phyloP scores from a whole-genome alignment of 106 monocot species.

The Dendrobium officinale region DNA sequence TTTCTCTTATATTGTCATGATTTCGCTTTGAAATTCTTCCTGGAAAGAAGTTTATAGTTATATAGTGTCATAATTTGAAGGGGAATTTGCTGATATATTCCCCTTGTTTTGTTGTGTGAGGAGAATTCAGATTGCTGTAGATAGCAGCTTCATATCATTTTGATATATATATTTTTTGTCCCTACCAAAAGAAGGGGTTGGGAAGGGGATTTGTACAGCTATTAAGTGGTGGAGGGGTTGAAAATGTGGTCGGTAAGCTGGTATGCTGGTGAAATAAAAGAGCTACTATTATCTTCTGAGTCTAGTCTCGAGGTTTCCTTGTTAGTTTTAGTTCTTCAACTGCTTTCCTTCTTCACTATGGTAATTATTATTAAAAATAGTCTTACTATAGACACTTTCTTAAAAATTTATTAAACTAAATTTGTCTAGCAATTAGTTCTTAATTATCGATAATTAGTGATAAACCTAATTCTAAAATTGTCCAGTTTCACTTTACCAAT shows the following conservation, averaged over 20 bases:
- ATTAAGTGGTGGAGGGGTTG: not conserved
- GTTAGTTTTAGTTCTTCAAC: too few species aligned
- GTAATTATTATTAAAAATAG: too few species aligned
- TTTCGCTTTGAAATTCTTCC: not conserved
- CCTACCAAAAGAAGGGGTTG: conserved; percentile 7
- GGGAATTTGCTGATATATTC: not conserved
- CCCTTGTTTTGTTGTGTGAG: conserved; percentile 12
- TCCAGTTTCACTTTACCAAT: too few species aligned
- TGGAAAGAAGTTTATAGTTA: not conserved
- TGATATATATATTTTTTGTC: conserved; percentile 12
- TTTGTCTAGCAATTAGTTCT: too few species aligned
- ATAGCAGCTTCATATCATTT: conserved; percentile 12
- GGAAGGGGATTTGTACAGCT: conserved; percentile 14
- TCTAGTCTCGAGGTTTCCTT: too few species aligned
- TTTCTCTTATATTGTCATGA: not conserved
- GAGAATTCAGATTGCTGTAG: conserved; percentile 8
- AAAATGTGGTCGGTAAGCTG: not conserved
- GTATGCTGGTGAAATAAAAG: not conserved
- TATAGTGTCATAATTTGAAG: conserved; percentile 8
- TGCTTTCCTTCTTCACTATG: too few species aligned
- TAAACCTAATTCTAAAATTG: too few species aligned
- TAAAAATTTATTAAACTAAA: too few species aligned
- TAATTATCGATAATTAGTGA: too few species aligned
- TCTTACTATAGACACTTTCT: too few species aligned
- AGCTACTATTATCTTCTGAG: not conserved